Evolutionary conservation across 192 early-diverging fungal genomes (phyloP).

Genomic region (Backusella tuberculispora): DNA sequence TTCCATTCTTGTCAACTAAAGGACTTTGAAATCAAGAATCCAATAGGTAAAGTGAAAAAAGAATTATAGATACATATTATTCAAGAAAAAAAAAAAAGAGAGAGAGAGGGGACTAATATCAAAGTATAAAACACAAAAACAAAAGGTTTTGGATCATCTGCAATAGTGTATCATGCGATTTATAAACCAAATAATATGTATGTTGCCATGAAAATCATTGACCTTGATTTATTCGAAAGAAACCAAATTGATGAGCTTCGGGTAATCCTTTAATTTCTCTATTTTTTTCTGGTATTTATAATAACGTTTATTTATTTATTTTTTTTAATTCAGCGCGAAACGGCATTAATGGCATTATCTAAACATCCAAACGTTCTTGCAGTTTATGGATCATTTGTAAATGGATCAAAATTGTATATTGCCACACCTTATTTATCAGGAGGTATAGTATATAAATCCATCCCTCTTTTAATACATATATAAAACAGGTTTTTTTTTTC

Average conservation of each 20-base stretch:
- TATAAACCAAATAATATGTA: slow-evolving; percentile 71
- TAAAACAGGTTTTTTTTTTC: background rate
- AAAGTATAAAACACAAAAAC: background rate
- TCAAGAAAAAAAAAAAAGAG: background rate
- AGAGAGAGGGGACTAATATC: background rate
- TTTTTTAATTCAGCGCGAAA: slow-evolving; percentile 63
- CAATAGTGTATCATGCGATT: slow-evolving; percentile 79
- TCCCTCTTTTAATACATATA: too few species aligned
- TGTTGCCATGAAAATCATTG: slow-evolving; percentile 85
- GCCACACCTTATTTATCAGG: slow-evolving; percentile 80
- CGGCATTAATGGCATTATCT: slow-evolving; percentile 85
- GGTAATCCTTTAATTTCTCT: slow-evolving; percentile 48
- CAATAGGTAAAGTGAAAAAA: slow-evolving; percentile 30
- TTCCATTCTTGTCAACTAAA: slow-evolving; percentile 25
- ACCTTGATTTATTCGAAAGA: slow-evolving; percentile 87
- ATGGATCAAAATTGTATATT: slow-evolving; percentile 77
- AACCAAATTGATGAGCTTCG: slow-evolving; percentile 91
- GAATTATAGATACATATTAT: too few species aligned
- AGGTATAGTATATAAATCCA: slow-evolving; percentile 41
- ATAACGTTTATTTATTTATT: background rate
- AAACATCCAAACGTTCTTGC: slow-evolving; percentile 82
- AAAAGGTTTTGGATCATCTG: slow-evolving; percentile 85
- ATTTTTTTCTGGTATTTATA: background rate
- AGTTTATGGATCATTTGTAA: slow-evolving; percentile 84
- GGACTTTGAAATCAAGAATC: slow-evolving; percentile 35